These are phyloP conservation scores for Datisca glomerata DNA, from an alignment of 306 rosid species.

Conservation along the genomic window DNA sequence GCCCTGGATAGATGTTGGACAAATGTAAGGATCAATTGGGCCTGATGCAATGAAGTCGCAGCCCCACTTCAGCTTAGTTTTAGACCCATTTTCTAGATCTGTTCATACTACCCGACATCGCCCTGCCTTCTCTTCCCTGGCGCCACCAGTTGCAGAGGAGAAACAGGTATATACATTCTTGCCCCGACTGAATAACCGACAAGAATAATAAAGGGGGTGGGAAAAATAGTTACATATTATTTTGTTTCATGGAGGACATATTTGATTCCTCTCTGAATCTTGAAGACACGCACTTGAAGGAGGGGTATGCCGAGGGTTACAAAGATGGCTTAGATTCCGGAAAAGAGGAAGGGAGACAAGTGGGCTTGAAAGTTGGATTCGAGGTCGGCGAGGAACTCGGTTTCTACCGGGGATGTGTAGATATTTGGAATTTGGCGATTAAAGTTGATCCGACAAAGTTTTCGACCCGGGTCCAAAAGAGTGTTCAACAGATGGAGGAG, in stretches of 20 bases:
- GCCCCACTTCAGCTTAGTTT: too few relatives aligned
- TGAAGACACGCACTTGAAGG: conserved; percentile 51
- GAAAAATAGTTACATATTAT: too few relatives aligned
- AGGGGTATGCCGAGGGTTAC: conserved; percentile 62
- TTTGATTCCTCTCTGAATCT: conserved; percentile 47
- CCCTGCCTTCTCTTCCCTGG: too few relatives aligned
- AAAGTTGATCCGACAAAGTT: conserved; percentile 34
- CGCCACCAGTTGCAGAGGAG: too few relatives aligned
- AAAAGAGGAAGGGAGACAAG: conserved; percentile 46
- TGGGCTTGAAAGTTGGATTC: conserved; percentile 68
- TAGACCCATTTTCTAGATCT: too few relatives aligned
- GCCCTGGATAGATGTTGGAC: too few relatives aligned
- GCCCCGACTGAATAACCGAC: too few relatives aligned
- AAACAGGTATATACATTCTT: too few relatives aligned
- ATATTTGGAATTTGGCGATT: conserved; percentile 39
- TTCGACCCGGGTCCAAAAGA: conserved; percentile 34
- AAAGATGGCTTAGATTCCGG: conserved; percentile 37
- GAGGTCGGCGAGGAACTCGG: conserved; percentile 74
- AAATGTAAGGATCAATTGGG: too few relatives aligned
- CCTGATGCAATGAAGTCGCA: too few relatives aligned
- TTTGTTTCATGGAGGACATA: conserved; percentile 31
- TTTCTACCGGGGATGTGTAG: conserved; percentile 57
- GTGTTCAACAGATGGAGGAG: conserved; percentile 55
- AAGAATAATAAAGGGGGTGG: too few relatives aligned
- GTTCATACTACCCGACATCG: too few relatives aligned